phyloP scores from a whole-genome alignment of 495 filamentous ascomycete genomes.

The Glonium stellatum region DNA sequence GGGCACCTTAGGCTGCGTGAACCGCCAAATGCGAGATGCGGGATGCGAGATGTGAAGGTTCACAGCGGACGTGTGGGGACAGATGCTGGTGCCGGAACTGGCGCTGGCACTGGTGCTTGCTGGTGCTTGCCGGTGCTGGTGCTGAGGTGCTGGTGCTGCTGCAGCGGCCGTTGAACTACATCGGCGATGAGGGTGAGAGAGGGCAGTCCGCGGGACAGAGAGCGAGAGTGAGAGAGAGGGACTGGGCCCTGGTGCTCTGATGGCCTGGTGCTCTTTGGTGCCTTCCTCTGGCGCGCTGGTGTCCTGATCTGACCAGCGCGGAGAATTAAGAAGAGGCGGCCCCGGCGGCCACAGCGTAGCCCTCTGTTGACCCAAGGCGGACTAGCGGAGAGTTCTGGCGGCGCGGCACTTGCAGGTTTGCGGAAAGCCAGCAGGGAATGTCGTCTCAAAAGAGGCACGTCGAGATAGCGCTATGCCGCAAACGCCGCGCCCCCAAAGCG shows the following conservation, averaged over 20 bases:
- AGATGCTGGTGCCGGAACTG: not conserved
- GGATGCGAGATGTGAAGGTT: not conserved
- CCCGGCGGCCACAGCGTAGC: too few relatives aligned
- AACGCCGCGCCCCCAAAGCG: not conserved
- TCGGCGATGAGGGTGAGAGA: constrained; percentile 1
- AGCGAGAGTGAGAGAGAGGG: too few relatives aligned
- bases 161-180: not conserved
- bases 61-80: not conserved
- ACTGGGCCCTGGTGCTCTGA: too few relatives aligned
- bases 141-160: not conserved
- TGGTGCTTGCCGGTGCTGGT: not conserved
- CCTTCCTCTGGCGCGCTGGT: too few relatives aligned
- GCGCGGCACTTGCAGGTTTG: not conserved
- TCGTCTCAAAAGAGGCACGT: not conserved
- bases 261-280: too few relatives aligned
- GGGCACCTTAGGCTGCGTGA: not conserved
- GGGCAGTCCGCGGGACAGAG: not conserved
- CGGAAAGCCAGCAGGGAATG: not conserved
- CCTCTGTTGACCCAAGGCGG: not conserved
- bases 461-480: not conserved
- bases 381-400: not conserved
- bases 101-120: not conserved
- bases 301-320: not conserved
- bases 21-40: not conserved
- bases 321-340: constrained; percentile 3